Conservation (phyloP, 2,329 filamentous ascomycete genomes). For the Cadophora sp. region DNA sequence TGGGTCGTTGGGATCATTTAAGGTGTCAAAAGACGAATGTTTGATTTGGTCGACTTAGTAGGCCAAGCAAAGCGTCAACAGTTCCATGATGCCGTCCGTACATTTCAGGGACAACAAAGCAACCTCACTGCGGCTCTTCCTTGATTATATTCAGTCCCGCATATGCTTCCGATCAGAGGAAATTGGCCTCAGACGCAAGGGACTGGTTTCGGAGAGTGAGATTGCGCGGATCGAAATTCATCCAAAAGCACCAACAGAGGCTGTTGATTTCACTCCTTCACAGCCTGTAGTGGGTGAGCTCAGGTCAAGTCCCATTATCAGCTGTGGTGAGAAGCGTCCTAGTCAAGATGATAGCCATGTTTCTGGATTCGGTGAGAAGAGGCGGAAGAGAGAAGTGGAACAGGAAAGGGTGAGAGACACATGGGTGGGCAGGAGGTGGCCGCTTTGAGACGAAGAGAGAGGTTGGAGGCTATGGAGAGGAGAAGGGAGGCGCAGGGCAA, state of each 20-base stretch:
- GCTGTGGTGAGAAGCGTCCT: neutral
- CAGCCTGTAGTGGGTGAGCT: neutral
- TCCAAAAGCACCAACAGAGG: neutral
- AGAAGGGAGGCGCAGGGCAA: neutral
- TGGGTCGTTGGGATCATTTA: no score
- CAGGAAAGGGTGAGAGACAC: neutral
- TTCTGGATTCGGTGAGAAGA: neutral
- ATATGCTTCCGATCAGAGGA: neutral
- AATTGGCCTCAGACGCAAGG: no score
- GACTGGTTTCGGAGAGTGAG: neutral
- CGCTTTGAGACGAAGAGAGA: neutral
- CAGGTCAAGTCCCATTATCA: neutral
- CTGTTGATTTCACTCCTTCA: neutral
- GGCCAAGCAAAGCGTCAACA: no score
- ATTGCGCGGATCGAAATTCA: neutral
- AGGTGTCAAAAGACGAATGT: no score
- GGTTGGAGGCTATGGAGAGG: neutral
- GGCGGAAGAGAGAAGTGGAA: neutral
- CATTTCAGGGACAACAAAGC: neutral
- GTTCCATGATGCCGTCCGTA: neutral
- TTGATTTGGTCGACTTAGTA: no score
- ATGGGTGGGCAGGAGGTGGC: neutral
- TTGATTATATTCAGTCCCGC: neutral
- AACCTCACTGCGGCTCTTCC: neutral
- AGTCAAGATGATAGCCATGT: neutral